phyloP scores from a whole-genome alignment of 805 yeast species.

The Metschnikowia santaceciliae region DNA sequence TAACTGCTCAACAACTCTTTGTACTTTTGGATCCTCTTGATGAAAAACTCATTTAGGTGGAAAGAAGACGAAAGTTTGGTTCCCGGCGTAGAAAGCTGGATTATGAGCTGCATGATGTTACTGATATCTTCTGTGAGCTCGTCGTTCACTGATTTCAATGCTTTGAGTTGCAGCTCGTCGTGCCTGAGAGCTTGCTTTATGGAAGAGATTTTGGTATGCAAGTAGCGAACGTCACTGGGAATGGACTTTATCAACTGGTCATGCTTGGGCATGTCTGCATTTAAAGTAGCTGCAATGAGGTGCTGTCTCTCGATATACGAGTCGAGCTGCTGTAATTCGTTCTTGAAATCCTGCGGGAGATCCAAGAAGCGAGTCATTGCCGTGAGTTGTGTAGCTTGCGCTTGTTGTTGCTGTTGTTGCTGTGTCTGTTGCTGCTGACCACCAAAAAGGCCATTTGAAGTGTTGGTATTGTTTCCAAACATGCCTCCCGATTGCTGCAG shows the following conservation, averaged over 20 bases:
- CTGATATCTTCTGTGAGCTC: conserved; percentile 48
- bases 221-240: conserved; percentile 66
- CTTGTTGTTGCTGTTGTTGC: conserved; percentile 38
- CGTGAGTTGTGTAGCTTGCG: conserved; percentile 49
- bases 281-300: conserved; percentile 62
- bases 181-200: conserved; percentile 60
- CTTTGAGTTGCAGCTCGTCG: conserved; percentile 38
- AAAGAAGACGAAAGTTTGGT: conserved; percentile 51
- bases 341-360: conserved; percentile 65
- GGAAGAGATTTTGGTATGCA: conserved; percentile 57
- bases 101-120: conserved; percentile 50
- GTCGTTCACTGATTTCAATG: conserved; percentile 34
- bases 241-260: conserved; percentile 61
- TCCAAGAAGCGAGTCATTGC: conserved; percentile 75
- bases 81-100: conserved; percentile 51
- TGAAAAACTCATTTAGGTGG: conserved; percentile 55
- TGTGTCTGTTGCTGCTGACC: conserved; percentile 8
- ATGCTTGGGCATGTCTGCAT: conserved; percentile 60
- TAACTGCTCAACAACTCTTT: conserved; percentile 48
- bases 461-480: conserved; percentile 11
- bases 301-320: conserved; percentile 71
- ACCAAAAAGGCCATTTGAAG: conserved; percentile 14
- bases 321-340: conserved; percentile 66
- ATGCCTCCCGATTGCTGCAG: conserved; percentile 6
- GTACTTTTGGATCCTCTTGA: conserved; percentile 48